Evolutionary conservation across 495 filamentous ascomycete genomes (phyloP).

Genomic region (Venustampulla echinocandica): DNA sequence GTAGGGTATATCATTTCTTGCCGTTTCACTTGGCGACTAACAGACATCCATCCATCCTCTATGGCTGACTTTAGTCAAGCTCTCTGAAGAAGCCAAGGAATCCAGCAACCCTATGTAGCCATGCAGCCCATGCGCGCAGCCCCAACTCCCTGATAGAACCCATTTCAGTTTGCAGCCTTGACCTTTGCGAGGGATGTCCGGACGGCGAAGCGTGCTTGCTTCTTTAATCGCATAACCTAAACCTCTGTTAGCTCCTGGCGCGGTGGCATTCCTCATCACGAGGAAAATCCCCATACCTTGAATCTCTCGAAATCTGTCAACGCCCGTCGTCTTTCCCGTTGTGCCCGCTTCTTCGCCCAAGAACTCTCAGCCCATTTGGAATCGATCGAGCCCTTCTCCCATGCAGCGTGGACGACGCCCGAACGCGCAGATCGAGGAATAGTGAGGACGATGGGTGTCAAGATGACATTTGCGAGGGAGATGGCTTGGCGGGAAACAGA

Average conservation of each 20-base stretch:
- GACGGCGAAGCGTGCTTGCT: conserved; percentile 95
- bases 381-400: conserved; percentile 83
- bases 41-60: too few species aligned
- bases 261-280: too few species aligned
- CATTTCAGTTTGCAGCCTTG: too few species aligned
- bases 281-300: too few species aligned
- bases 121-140: conserved; percentile 18
- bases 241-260: too few species aligned
- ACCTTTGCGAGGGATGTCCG: conserved; percentile 62
- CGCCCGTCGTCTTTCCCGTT: conserved; percentile 73
- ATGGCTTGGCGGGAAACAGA: conserved; percentile 81
- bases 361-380: conserved; percentile 78
- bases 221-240: conserved; percentile 91
- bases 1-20: too few species aligned
- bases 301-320: conserved; percentile 98
- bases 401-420: conserved; percentile 69
- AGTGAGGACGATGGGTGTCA: conserved; percentile 86
- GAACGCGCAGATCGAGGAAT: conserved; percentile 80
- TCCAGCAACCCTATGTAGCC: conserved; percentile 28
- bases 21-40: too few species aligned
- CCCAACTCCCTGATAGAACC: conserved; percentile 11
- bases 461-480: conserved; percentile 68
- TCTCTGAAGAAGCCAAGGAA: conserved; percentile 24
- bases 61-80: too few species aligned
- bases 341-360: conserved; percentile 83